Percentiles rank a stretch among this genome's conserved stretches.
These are phyloP conservation scores for Arthromyces matolae DNA, from an alignment of 768 basidiomycete genomes.

Conservation along the genomic window DNA sequence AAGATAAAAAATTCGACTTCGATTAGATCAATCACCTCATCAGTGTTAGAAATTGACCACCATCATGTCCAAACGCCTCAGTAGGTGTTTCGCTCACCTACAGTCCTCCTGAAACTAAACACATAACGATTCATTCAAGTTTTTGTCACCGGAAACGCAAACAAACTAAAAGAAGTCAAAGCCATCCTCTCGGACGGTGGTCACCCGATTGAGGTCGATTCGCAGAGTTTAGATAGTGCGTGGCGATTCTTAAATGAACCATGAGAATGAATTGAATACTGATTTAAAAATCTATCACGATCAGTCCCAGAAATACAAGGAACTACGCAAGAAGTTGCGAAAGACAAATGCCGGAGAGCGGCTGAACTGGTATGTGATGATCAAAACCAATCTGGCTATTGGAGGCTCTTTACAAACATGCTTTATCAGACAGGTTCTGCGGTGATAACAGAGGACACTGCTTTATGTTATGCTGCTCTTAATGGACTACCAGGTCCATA, in stretches of 20 bases:
- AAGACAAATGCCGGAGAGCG: constrained; percentile 80
- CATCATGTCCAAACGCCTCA: constrained; percentile 18
- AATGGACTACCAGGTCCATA: constrained; percentile 94
- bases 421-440: constrained; percentile 39
- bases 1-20: no score
- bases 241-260: no score
- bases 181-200: constrained; percentile 68
- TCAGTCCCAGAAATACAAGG: constrained; percentile 98
- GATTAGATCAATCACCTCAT: no score
- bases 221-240: constrained; percentile 77
- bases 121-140: constrained; percentile 41
- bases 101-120: background rate
- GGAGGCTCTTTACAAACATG: background rate
- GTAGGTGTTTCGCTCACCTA: constrained; percentile 7
- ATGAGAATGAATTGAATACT: no score
- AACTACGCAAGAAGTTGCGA: constrained; percentile 85
- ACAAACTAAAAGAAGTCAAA: constrained; percentile 87
- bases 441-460: constrained; percentile 87
- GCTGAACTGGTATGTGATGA: constrained; percentile 78
- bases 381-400: background rate
- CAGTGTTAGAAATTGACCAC: no score
- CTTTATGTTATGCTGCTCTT: constrained; percentile 85
- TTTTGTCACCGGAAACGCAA: constrained; percentile 92
- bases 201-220: constrained; percentile 72
- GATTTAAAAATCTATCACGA: no score